phyloP scores from a whole-genome alignment of 2,329 filamentous ascomycete species.

The Corinectria fuckeliana region DNA sequence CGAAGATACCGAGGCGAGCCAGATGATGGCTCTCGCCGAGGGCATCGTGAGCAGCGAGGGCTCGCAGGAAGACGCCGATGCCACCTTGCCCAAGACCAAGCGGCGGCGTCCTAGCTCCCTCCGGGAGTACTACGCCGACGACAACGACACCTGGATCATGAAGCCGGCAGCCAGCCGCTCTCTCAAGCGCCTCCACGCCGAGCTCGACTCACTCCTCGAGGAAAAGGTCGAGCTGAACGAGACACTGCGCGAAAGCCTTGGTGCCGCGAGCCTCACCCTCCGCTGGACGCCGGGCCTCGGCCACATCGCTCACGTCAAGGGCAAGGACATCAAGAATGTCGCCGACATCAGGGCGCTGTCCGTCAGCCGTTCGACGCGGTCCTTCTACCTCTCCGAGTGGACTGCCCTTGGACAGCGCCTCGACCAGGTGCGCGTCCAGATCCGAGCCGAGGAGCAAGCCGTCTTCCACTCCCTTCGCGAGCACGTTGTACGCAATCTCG shows the following conservation, averaged over 20 bases:
- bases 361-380: slow-evolving; percentile 82
- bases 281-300: slow-evolving; percentile 88
- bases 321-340: slow-evolving; percentile 67
- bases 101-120: slow-evolving; percentile 55
- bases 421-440: slow-evolving; percentile 77
- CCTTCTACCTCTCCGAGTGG: slow-evolving; percentile 87
- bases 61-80: slow-evolving; percentile 60
- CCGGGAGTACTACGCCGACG: slow-evolving; percentile 64
- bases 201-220: slow-evolving; percentile 64
- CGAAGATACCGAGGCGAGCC: slow-evolving; percentile 73
- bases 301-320: slow-evolving; percentile 89
- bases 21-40: slow-evolving; percentile 76
- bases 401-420: slow-evolving; percentile 78
- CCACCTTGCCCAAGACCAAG: slow-evolving; percentile 60
- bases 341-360: slow-evolving; percentile 59
- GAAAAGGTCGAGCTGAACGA: slow-evolving; percentile 68
- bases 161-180: slow-evolving; percentile 70
- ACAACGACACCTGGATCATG: slow-evolving; percentile 69
- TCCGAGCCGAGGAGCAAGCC: slow-evolving; percentile 82
- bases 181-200: slow-evolving; percentile 71
- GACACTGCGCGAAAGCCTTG: slow-evolving; percentile 66
- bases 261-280: slow-evolving; percentile 72
- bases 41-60: slow-evolving; percentile 73
- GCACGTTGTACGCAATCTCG: slow-evolving; percentile 79
- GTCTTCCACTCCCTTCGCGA: slow-evolving; percentile 79